Percentiles rank a stretch among this genome's conserved stretches.
Conservation (phyloP, 1,284 basidiomycete species). For the Athelia psychrophila region DNA sequence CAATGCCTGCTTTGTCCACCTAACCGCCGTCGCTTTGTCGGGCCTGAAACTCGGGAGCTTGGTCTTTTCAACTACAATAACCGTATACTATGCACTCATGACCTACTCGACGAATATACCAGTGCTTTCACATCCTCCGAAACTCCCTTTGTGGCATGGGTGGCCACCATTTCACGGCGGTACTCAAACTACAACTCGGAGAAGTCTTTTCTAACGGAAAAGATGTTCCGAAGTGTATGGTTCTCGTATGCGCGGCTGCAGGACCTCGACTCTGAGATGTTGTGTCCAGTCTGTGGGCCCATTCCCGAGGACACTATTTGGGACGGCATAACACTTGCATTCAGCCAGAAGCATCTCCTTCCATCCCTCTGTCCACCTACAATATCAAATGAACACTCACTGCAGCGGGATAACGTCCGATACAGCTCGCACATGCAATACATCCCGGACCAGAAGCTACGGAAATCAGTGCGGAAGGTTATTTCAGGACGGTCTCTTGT, state of each 20-base stretch:
- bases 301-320: slow-evolving; percentile 20
- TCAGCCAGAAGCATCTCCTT: slow-evolving; percentile 18
- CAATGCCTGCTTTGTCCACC: slow-evolving; percentile 8
- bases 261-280: slow-evolving; percentile 16
- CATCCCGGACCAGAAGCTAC: not conserved
- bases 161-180: slow-evolving; percentile 9
- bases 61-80: slow-evolving; percentile 30
- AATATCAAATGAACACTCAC: slow-evolving; percentile 5
- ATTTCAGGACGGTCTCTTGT: not conserved
- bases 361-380: slow-evolving; percentile 20
- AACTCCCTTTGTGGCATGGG: slow-evolving; percentile 25
- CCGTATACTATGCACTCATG: slow-evolving; percentile 19
- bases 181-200: slow-evolving; percentile 6
- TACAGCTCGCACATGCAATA: not conserved
- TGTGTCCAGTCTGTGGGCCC: slow-evolving; percentile 18
- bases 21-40: slow-evolving; percentile 15
- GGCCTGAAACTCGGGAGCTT: slow-evolving; percentile 23
- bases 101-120: slow-evolving; percentile 27
- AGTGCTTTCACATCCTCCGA: slow-evolving; percentile 22
- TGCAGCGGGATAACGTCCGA: not conserved
- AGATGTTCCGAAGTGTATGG: slow-evolving; percentile 22
- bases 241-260: slow-evolving; percentile 21
- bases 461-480: not conserved
- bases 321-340: slow-evolving; percentile 23
- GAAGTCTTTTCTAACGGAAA: slow-evolving; percentile 15